These are phyloP conservation scores for Chalaropsis thielavioides DNA, from an alignment of 2,329 filamentous ascomycete species.

Conservation along the genomic window DNA sequence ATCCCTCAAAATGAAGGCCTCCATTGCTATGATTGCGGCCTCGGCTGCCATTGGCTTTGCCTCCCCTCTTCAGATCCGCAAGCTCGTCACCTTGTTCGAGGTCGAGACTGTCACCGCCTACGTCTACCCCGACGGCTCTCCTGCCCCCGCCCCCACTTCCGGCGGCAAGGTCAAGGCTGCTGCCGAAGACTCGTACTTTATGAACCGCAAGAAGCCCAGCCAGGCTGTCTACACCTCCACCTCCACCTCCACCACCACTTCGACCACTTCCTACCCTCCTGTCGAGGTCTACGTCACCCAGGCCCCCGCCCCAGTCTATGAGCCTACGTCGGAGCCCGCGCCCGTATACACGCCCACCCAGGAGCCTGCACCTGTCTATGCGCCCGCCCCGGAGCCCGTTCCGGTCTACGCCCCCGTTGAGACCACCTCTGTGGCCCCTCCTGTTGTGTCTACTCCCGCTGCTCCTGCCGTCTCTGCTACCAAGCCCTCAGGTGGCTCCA, in stretches of 20 bases:
- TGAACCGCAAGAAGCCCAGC: constrained; percentile 13
- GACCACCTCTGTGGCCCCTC: neutral
- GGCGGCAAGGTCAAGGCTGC: constrained; percentile 14
- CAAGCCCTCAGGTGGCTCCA: constrained; percentile 22
- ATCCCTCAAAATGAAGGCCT: constrained; percentile 35
- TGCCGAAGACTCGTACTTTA: constrained; percentile 9
- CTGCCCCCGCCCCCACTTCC: constrained; percentile 18
- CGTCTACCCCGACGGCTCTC: constrained; percentile 19
- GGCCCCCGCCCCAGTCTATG: constrained; percentile 20
- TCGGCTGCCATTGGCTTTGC: constrained; percentile 34
- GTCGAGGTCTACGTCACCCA: constrained; percentile 21
- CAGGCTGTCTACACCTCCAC: constrained; percentile 8
- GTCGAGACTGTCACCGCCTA: constrained; percentile 29
- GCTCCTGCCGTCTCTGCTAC: constrained; percentile 15
- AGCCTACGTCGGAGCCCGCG: constrained; percentile 19
- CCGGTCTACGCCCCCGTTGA: neutral
- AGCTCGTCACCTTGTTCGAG: constrained; percentile 29
- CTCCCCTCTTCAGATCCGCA: constrained; percentile 31
- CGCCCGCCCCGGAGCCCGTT: constrained; percentile 9
- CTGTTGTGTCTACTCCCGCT: neutral
- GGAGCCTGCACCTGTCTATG: constrained; percentile 6
- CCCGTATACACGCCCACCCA: constrained; percentile 14
- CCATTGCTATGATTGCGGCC: constrained; percentile 31
- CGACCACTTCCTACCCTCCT: constrained; percentile 22
- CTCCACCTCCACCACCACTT: constrained; percentile 13